Evolutionary conservation across 2,329 filamentous ascomycete genomes (phyloP).

Genomic region (Parastagonospora avenae): DNA sequence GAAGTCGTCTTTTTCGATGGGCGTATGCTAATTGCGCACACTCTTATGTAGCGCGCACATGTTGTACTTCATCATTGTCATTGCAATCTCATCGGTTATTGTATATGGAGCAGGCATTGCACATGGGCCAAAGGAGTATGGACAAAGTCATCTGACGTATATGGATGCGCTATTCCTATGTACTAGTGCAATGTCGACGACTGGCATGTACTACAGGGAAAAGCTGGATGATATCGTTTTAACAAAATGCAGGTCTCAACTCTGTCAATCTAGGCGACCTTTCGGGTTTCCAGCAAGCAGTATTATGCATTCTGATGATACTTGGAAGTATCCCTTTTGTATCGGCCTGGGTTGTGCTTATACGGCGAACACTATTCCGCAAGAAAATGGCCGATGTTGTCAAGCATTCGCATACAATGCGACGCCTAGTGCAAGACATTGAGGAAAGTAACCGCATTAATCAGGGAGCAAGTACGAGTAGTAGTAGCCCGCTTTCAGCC

Average conservation of each 20-base stretch:
- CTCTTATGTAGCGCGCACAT: constrained; percentile 20
- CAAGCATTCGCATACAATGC: constrained; percentile 30
- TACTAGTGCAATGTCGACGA: constrained; percentile 40
- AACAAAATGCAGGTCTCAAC: constrained; percentile 26
- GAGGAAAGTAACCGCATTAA: constrained; percentile 19
- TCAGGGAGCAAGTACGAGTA: constrained; percentile 7
- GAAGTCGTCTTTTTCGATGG: too few species aligned
- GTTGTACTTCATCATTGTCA: constrained; percentile 37
- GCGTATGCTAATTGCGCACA: too few species aligned
- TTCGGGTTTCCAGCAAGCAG: constrained; percentile 34
- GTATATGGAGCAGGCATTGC: constrained; percentile 36
- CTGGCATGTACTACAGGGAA: constrained; percentile 11
- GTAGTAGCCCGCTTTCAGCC: constrained; percentile 3
- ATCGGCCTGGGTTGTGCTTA: constrained; percentile 33
- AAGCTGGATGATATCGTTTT: not conserved
- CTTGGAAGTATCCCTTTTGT: constrained; percentile 40
- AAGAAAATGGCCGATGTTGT: constrained; percentile 36
- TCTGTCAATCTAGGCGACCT: constrained; percentile 30
- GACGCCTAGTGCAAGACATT: constrained; percentile 29
- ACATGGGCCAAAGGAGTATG: constrained; percentile 24
- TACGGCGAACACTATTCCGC: constrained; percentile 30
- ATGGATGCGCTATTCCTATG: constrained; percentile 35
- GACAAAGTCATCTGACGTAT: constrained; percentile 25
- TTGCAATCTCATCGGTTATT: constrained; percentile 31
- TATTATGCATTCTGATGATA: constrained; percentile 31